A percentile compares a stretch with the other conserved stretches of the same genome.
These are phyloP conservation scores for Lablab purpureus DNA, from an alignment of 306 rosid genomes.

Conservation along the genomic window DNA sequence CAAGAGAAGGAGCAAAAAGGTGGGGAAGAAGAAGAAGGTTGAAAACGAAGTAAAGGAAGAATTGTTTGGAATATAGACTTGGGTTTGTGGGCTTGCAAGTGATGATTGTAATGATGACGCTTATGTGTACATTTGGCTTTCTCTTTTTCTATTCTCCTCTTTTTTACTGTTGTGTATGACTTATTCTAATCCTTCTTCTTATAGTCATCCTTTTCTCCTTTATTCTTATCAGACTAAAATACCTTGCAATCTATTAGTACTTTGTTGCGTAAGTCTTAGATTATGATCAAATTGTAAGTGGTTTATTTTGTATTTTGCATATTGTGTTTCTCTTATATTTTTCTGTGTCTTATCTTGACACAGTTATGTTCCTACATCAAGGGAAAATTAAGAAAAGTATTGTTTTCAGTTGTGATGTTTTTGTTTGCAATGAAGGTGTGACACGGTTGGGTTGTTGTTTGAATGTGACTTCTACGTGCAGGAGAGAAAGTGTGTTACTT, in stretches of 20 bases:
- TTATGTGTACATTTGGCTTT: conserved; percentile 61
- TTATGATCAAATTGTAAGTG: background rate
- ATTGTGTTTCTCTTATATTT: background rate
- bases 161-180: conserved; percentile 43
- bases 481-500: conserved; percentile 17
- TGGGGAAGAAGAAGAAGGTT: conserved; percentile 59
- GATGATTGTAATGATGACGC: conserved; percentile 81
- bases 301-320: background rate
- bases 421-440: conserved; percentile 35
- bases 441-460: conserved; percentile 38
- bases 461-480: conserved; percentile 33
- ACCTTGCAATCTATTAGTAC: background rate
- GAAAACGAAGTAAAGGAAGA: conserved; percentile 60
- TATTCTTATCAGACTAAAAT: conserved; percentile 1
- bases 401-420: background rate
- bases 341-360: background rate
- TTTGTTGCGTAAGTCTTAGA: background rate
- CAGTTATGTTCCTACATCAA: background rate
- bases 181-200: conserved; percentile 27
- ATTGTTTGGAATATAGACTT: conserved; percentile 62
- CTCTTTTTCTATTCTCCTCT: conserved; percentile 43
- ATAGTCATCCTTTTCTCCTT: conserved; percentile 6
- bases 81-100: conserved; percentile 62
- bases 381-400: background rate
- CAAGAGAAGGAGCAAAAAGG: conserved; percentile 61